phyloP scores from a whole-genome alignment of 495 filamentous ascomycete genomes.

The Penicillium turbatum region DNA sequence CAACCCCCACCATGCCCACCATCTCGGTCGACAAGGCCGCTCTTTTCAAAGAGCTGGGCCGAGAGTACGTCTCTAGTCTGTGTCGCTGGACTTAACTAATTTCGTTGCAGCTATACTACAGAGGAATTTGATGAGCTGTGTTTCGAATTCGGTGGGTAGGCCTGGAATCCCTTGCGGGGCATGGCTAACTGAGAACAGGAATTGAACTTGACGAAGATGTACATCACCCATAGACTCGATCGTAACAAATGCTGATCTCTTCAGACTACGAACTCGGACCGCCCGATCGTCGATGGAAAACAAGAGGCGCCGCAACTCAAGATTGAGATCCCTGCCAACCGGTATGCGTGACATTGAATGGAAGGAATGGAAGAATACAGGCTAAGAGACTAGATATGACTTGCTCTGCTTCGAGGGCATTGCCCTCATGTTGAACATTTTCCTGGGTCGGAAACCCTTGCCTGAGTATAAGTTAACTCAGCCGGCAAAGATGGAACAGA shows the following conservation, averaged over 20 bases:
- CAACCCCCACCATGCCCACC: conserved; percentile 63
- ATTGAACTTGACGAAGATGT: conserved; percentile 97
- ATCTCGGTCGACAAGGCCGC: conserved; percentile 92
- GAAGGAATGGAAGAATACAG: neutral
- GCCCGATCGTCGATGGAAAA: conserved; percentile 68
- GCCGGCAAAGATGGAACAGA: conserved; percentile 68
- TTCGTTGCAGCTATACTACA: conserved; percentile 66
- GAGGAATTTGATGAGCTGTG: conserved; percentile 95
- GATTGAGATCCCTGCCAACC: conserved; percentile 98
- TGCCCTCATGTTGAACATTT: conserved; percentile 91
- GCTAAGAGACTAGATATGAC: conserved; percentile 69
- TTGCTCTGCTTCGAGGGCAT: conserved; percentile 99
- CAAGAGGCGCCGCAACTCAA: conserved; percentile 90
- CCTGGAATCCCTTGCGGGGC: conserved; percentile 22
- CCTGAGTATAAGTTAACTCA: conserved; percentile 74
- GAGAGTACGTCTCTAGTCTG: conserved; percentile 57
- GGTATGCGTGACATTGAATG: conserved; percentile 38
- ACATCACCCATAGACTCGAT: neutral
- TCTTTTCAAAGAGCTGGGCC: conserved; percentile 87
- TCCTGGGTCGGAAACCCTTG: conserved; percentile 65
- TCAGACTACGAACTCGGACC: conserved; percentile 66
- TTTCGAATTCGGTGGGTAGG: conserved; percentile 83
- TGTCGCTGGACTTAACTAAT: neutral
- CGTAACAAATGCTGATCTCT: neutral
- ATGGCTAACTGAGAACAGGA: conserved; percentile 47